phyloP scores from a whole-genome alignment of 2,329 filamentous ascomycete genomes.

The Metarhizium anisopliae region DNA sequence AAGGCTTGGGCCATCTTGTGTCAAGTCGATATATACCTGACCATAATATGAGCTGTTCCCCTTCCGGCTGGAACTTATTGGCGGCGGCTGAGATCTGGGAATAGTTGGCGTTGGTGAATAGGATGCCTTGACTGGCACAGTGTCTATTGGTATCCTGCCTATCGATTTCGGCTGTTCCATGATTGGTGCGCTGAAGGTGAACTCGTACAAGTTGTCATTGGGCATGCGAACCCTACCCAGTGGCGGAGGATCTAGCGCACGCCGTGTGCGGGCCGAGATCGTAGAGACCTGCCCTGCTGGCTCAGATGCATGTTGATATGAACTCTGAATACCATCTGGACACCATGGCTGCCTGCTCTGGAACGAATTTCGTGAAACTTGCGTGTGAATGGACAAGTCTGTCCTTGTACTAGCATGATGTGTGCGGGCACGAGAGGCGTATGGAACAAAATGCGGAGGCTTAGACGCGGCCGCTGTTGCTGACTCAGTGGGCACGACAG shows the following conservation, averaged over 20 bases:
- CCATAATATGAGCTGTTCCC: background rate
- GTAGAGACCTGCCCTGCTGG: background rate
- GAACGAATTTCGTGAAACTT: background rate
- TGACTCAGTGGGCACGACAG: background rate
- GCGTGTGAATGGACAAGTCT: background rate
- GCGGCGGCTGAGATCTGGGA: background rate
- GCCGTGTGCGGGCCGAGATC: background rate
- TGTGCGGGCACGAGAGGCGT: background rate
- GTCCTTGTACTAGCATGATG: background rate
- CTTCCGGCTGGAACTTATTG: background rate
- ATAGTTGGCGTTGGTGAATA: background rate
- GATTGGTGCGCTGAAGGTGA: background rate
- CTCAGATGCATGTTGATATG: background rate
- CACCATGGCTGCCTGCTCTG: background rate
- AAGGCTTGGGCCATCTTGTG: background rate
- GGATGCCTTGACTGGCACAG: background rate
- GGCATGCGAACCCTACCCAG: background rate
- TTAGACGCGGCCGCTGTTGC: background rate
- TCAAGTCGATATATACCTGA: background rate
- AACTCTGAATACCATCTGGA: background rate
- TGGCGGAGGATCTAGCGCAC: background rate
- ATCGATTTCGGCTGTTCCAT: background rate
- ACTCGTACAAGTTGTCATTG: background rate
- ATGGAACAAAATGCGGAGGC: background rate
- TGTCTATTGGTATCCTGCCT: background rate